Evolutionary conservation across 305 asterid genomes (phyloP).

Genomic region (Striga hermonthica): DNA sequence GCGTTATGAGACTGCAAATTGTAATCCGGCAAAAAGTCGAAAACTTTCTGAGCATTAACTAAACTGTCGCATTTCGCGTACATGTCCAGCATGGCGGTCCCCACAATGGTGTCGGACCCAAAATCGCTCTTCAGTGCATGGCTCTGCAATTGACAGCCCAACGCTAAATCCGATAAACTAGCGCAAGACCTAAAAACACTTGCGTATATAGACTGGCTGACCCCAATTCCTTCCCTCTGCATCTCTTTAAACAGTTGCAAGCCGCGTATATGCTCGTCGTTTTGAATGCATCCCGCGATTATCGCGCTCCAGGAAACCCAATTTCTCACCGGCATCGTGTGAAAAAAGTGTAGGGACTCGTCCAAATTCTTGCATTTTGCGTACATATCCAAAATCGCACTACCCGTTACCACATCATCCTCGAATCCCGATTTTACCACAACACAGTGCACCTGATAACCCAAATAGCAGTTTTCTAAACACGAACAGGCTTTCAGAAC

Average conservation of each 20-base stretch:
- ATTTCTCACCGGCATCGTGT: conserved; percentile 60
- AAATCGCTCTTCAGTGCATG: conserved; percentile 69
- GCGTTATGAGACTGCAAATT: conserved; percentile 82
- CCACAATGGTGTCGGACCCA: conserved; percentile 65
- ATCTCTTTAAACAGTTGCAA: conserved; percentile 60
- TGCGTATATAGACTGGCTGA: conserved; percentile 78
- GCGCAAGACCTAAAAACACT: conserved; percentile 79
- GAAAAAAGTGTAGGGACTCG: conserved; percentile 48
- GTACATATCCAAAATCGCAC: conserved; percentile 80
- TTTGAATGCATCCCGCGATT: conserved; percentile 77
- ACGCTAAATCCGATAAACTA: conserved; percentile 43
- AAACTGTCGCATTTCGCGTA: conserved; percentile 65
- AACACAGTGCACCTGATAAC: conserved; percentile 69
- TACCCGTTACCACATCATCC: conserved; percentile 66
- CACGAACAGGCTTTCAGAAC: conserved; percentile 61
- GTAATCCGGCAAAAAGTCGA: conserved; percentile 49
- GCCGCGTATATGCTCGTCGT: conserved; percentile 48
- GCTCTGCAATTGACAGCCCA: conserved; percentile 74
- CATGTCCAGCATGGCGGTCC: conserved; percentile 85
- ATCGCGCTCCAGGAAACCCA: conserved; percentile 90
- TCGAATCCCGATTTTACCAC: conserved; percentile 57
- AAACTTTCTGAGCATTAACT: conserved; percentile 54
- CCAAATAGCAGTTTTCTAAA: conserved; percentile 46
- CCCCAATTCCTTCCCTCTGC: conserved; percentile 66
- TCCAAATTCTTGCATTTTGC: conserved; percentile 71